A percentile compares a stretch with the other conserved stretches of the same genome.
Evolutionary conservation across 305 asterid species (phyloP).

Genomic region (Rubia peregrina): DNA sequence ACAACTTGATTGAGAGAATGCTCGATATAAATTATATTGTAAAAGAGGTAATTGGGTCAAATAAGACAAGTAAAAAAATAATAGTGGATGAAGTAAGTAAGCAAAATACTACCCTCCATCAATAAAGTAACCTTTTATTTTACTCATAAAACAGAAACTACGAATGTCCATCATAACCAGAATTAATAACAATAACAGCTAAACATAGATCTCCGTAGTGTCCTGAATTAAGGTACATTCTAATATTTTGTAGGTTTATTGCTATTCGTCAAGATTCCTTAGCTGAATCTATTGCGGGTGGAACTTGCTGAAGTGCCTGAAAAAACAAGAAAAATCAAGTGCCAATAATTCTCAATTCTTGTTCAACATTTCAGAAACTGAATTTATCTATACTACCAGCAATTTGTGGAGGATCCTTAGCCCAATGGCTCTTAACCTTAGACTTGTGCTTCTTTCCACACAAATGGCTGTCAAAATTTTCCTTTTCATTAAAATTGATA

Average conservation of each 20-base stretch:
- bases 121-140: background rate
- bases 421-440: background rate
- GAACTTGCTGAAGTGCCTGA: background rate
- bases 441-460: background rate
- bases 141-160: background rate
- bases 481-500: background rate
- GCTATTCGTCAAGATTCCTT: no score
- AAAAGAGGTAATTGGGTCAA: no score
- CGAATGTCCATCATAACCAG: background rate
- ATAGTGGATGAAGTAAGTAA: no score
- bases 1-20: no score
- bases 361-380: background rate
- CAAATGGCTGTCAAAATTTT: background rate
- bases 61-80: no score
- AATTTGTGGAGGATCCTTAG: constrained; percentile 14
- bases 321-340: background rate
- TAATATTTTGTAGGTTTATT: background rate
- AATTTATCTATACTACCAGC: constrained; percentile 3
- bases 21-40: no score
- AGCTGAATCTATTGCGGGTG: background rate
- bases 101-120: background rate
- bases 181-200: background rate
- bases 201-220: background rate
- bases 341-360: background rate
- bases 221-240: background rate